Percentiles rank a stretch among this genome's conserved stretches.
These are phyloP conservation scores for Ganoderma multipileum DNA, from an alignment of 1,284 basidiomycete genomes.

Conservation along the genomic window DNA sequence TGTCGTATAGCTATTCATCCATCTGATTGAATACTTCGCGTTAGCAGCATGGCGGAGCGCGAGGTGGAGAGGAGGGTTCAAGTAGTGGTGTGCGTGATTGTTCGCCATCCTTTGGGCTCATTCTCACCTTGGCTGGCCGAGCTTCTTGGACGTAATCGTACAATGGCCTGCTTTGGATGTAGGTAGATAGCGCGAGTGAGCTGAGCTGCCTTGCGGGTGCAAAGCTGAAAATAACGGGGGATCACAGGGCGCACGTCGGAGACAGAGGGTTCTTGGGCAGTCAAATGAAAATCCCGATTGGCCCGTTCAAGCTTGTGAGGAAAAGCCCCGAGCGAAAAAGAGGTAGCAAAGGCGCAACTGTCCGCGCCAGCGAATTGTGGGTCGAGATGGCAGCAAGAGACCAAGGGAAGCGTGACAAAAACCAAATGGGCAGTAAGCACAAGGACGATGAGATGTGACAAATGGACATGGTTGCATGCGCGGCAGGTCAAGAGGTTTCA, in stretches of 20 bases:
- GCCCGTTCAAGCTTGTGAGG: constrained; percentile 1
- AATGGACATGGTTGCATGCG: constrained; percentile 15
- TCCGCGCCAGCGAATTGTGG: constrained; percentile 22
- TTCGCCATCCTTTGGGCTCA: neutral
- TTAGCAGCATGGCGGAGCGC: neutral
- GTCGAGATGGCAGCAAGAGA: constrained; percentile 10
- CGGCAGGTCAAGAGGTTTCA: neutral
- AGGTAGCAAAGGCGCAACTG: neutral
- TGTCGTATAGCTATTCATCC: neutral
- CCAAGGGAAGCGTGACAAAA: constrained; percentile 7
- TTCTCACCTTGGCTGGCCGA: neutral
- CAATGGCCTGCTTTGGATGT: neutral
- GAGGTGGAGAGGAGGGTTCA: neutral
- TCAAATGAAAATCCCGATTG: constrained; percentile 12
- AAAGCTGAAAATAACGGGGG: constrained; percentile 14
- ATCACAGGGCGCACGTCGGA: constrained; percentile 14
- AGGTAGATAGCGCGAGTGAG: neutral
- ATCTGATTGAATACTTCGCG: neutral
- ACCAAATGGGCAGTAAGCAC: constrained; percentile 11
- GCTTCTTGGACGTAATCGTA: neutral
- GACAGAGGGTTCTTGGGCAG: neutral
- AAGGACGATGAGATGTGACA: constrained; percentile 19
- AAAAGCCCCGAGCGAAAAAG: neutral
- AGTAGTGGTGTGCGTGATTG: neutral
- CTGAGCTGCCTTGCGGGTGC: constrained; percentile 1